Base-by-base conservation (phyloP, 768 basidiomycete genomes). In the Boletus rubescentipes region DNA sequence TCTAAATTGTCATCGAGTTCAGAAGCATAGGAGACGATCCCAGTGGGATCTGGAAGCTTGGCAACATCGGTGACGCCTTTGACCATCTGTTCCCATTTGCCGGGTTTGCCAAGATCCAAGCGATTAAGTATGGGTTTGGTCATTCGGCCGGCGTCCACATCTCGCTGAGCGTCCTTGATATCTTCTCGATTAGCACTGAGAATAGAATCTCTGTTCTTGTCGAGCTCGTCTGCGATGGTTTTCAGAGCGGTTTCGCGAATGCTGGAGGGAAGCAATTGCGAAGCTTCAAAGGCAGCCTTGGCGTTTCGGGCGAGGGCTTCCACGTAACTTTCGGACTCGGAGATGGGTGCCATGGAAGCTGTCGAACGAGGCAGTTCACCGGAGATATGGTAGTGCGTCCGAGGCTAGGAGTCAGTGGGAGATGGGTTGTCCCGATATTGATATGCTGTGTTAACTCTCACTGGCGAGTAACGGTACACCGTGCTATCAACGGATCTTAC, bases 51-150 rank as follows among this genome's bases (percentile, higher is more conserved):
- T 0, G 87, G 85, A 31, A 99, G 82, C 9, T 74, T 70, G 30
- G 91, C 91, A 20, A 99, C 96, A 63, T 97, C 94, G 10, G 80
- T 65, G 36, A 98, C 80, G 15, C 97, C 97, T 58, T 91, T 84
- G 6, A 98, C 77, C 92, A 98, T 96, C 0, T 90, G 83, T 26
- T 91, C 87, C 90, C 93, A 98, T 72, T 98, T 99, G 65, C 91
- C 92, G 32, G 82, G 81, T 52, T 77, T 82, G 64, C 73, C 74
- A 51, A 92, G 80, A 67, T 97, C 93, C 23, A 99, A 77, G 18
- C 97, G 84, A 43, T 88, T 91, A n/a, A 95, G 73, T 48, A 98
- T 73, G 7, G 95, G 83, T 3, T 77, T 76, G 0, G 93, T 89
- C 79, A 99, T 91, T 14, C 83, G 84, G 1, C 94, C 95, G 0